Conservation (phyloP, 352 stramenopile species). For the Phytophthora syringae region DNA sequence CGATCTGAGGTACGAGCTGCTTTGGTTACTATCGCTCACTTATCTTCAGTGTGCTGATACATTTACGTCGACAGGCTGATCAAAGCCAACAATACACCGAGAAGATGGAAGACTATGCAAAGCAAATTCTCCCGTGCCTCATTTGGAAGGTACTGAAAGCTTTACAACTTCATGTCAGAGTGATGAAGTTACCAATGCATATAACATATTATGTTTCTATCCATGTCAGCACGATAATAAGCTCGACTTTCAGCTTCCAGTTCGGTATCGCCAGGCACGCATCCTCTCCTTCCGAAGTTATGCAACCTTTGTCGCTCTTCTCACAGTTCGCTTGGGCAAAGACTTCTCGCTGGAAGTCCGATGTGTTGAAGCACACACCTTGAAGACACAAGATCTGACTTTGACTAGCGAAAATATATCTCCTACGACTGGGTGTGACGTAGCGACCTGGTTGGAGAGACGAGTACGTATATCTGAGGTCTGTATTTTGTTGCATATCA, state of each 20-base stretch:
- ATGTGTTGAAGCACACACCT: constrained; percentile 27
- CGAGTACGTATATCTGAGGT: constrained; percentile 5
- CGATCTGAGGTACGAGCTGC: background rate
- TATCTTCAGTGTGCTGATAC: background rate
- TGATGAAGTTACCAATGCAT: background rate
- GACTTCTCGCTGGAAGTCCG: constrained; percentile 38
- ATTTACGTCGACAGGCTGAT: background rate
- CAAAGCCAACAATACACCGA: background rate
- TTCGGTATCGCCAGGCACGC: constrained; percentile 40
- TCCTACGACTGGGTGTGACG: constrained; percentile 10
- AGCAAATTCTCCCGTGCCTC: background rate
- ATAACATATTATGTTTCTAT: background rate
- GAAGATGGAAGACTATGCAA: background rate
- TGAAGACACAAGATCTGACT: constrained; percentile 1
- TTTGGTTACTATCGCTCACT: too few species aligned
- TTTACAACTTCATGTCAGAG: background rate
- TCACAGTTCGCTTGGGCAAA: constrained; percentile 33
- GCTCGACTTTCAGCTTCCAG: constrained; percentile 30
- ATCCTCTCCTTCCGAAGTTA: constrained; percentile 47
- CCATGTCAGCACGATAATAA: background rate
- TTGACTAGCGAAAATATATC: constrained; percentile 23
- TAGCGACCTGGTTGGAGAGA: constrained; percentile 18
- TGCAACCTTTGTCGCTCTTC: constrained; percentile 33
- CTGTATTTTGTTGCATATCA: background rate
- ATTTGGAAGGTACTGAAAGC: background rate